Percentiles rank a stretch among this genome's conserved stretches.
Evolutionary conservation across 192 early-diverging fungal genomes (phyloP).

Genomic region (Backusella tuberculispora): DNA sequence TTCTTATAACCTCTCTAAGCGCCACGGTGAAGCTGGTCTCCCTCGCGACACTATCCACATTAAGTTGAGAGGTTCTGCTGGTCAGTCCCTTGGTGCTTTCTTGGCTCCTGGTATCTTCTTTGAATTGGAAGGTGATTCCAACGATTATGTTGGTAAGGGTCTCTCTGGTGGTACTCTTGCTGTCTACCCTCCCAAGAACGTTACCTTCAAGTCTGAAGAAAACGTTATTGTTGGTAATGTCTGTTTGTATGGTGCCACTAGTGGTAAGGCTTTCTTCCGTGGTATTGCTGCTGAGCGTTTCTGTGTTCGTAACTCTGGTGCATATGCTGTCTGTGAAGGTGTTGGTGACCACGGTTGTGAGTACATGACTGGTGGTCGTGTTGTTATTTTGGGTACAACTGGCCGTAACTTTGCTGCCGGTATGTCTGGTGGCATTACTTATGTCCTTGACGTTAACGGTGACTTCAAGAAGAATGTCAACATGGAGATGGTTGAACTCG

Average conservation of each 20-base stretch:
- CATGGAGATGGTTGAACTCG: constrained; percentile 90
- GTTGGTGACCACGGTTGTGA: constrained; percentile 99
- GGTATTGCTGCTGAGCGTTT: constrained; percentile 98
- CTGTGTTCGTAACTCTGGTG: constrained; percentile 98
- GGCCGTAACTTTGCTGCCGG: constrained; percentile 99
- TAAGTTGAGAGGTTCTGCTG: constrained; percentile 88
- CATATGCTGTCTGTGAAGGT: constrained; percentile 93
- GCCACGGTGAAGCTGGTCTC: constrained; percentile 80
- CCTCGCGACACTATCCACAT: constrained; percentile 88
- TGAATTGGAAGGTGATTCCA: constrained; percentile 96
- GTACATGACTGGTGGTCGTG: constrained; percentile 99
- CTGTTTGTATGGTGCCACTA: constrained; percentile 96
- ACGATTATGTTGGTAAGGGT: constrained; percentile 99
- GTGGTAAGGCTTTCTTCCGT: constrained; percentile 87
- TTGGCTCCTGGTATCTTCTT: constrained; percentile 87
- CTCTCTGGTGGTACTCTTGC: constrained; percentile 91
- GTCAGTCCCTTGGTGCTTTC: constrained; percentile 96
- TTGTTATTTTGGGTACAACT: constrained; percentile 83
- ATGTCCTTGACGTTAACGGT: constrained; percentile 76
- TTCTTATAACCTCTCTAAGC: constrained; percentile 85
- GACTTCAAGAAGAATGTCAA: constrained; percentile 80
- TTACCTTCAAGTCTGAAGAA: constrained; percentile 77
- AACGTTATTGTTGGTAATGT: constrained; percentile 98
- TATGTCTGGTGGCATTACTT: constrained; percentile 97
- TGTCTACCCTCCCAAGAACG: constrained; percentile 86